A percentile compares a stretch with the other conserved stretches of the same genome.
Evolutionary conservation across 2,329 filamentous ascomycete species (phyloP).

Genomic region (Diaporthe vaccinii): DNA sequence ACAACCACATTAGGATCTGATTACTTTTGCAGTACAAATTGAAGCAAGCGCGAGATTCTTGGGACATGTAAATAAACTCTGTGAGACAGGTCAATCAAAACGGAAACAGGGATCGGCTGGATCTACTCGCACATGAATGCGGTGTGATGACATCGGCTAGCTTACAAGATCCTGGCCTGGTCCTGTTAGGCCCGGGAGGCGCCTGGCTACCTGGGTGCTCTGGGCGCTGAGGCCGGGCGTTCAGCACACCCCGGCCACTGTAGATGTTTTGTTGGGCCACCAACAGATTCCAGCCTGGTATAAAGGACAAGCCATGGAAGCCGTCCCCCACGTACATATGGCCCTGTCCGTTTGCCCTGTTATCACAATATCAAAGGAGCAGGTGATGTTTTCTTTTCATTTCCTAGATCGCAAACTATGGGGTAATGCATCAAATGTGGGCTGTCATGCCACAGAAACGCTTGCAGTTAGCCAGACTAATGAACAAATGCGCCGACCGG

Average conservation of each 20-base stretch:
- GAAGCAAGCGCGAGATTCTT: not conserved
- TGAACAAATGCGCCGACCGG: conserved; percentile 34
- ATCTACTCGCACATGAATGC: not conserved
- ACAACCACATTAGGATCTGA: not conserved
- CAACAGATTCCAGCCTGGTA: conserved; percentile 23
- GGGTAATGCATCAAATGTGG: conserved; percentile 12
- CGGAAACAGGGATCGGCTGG: not conserved
- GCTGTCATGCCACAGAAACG: not conserved
- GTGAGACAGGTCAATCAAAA: not conserved
- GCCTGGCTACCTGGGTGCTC: not conserved
- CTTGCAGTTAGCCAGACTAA: not conserved
- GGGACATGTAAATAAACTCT: not conserved
- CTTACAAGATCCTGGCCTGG: not conserved
- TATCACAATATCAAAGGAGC: not conserved
- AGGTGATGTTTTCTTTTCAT: not conserved
- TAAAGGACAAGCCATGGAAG: not conserved
- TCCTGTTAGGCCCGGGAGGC: not conserved
- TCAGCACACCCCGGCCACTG: conserved; percentile 24
- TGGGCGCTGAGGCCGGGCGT: not conserved
- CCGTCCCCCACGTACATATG: not conserved
- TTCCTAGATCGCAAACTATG: not conserved
- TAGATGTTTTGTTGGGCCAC: conserved; percentile 33
- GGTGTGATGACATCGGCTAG: not conserved
- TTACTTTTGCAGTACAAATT: not conserved
- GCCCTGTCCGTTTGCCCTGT: not conserved